Base-by-base conservation (phyloP, 805 yeast species). In the Myxozyma melibiosi region DNA sequence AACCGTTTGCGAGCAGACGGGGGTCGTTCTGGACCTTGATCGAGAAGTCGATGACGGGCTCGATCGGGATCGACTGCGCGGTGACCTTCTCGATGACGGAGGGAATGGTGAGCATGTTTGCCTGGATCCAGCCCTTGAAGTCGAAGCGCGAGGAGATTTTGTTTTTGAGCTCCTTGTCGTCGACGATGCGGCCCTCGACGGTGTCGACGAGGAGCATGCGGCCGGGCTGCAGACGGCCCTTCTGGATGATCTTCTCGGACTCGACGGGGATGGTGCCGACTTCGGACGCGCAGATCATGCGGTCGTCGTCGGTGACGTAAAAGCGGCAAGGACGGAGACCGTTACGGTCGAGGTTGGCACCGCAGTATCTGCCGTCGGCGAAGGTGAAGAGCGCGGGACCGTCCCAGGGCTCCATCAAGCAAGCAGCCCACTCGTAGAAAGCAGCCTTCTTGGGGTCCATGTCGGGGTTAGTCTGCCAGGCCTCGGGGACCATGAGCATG, bases 351-450 rank as follows among this genome's bases (percentile, higher is more conserved):
- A 94, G 81, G 73, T 91, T 91, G 48, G 99, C 99, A 78, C 99
- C 99, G 76, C 97, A 90, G 80, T 89, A 92, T 67, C 98, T 82
- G 66, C 96, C 97, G 74, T 92, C 98, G 35, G 97, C 92, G 73
- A 92, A 94, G 30, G 96, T 90, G 78, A 92, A 88, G 65, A 94
- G 77, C 34, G 98, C 98, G 18, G 99, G 99, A 64, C 99, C 99
- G 76, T 92, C 99, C 99, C 99, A 92, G 7, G 98, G 98, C 77
- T 92, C 99, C 97, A 94, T 94, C 64, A 92, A 76, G 76, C 97
- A 90, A 11, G 98, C 96, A 46, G 97, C 98, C 98, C 98, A 92
- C 73, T 94, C 97, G 76, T 92, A 92, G 74, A 95, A 92, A 0
- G 98, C 97, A 67, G 81, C 84, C 76, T 91, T 88, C 73, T 87